Evolutionary conservation across 2,329 filamentous ascomycete species (phyloP).

Genomic region (Venturiaceae sp.): DNA sequence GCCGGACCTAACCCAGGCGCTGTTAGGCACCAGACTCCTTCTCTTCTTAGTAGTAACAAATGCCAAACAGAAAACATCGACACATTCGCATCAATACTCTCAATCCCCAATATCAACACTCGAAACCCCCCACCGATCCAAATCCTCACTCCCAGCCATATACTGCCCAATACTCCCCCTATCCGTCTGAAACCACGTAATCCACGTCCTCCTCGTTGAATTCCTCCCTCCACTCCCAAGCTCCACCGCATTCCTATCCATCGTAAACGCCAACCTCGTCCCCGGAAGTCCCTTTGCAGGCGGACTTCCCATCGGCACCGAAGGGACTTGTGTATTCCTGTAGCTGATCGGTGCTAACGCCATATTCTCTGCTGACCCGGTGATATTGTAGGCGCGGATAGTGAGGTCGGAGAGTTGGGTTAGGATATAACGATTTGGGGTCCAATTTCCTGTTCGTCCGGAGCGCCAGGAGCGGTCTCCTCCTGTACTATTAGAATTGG

Average conservation of each 20-base stretch:
- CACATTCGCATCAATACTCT: no score
- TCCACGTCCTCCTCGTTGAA: constrained; percentile 1
- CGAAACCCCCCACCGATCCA: neutral
- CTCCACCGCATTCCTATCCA: neutral
- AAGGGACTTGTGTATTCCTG: neutral
- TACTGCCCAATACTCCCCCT: neutral
- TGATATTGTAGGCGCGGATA: constrained; percentile 1
- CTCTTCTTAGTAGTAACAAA: no score
- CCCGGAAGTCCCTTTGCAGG: neutral
- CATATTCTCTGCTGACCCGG: neutral
- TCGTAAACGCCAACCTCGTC: neutral
- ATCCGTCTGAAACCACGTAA: constrained; percentile 2
- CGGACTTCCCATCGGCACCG: neutral
- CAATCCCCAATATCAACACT: neutral
- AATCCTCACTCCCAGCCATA: neutral
- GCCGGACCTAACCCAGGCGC: no score
- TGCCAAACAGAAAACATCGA: no score
- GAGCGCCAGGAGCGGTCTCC: no score
- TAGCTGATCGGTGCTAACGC: neutral
- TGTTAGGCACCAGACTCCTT: no score
- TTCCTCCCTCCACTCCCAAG: neutral
- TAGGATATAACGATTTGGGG: neutral
- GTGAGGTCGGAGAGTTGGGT: neutral
- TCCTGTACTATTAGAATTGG: neutral
- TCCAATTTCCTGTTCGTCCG: neutral